A percentile compares a stretch with the other conserved stretches of the same genome.
Evolutionary conservation across 2,329 filamentous ascomycete species (phyloP).

Genomic region (Chrysoporthe austroafricana): DNA sequence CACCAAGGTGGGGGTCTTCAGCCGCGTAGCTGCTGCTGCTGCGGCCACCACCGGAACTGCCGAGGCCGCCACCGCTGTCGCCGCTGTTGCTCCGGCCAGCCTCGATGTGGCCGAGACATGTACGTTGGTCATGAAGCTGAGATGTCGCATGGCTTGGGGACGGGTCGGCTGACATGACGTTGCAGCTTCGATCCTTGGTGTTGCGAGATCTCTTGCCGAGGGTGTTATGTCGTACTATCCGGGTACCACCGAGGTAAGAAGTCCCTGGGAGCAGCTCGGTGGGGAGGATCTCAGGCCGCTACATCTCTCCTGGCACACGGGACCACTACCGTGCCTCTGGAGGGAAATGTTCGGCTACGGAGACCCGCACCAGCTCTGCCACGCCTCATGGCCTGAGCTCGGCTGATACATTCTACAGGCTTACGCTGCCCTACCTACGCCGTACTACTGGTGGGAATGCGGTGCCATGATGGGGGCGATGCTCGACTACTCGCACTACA

Average conservation of each 20-base stretch:
- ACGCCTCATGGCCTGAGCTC: not conserved
- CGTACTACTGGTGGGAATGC: conserved; percentile 72
- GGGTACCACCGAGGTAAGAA: conserved; percentile 51
- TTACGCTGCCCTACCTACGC: conserved; percentile 65
- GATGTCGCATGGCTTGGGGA: not conserved
- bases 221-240: conserved; percentile 68
- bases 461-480: conserved; percentile 70
- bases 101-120: conserved; percentile 44
- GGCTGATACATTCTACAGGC: conserved; percentile 40
- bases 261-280: not conserved
- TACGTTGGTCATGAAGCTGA: conserved; percentile 32
- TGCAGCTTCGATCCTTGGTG: conserved; percentile 64
- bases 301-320: not conserved
- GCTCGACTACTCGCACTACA: conserved; percentile 72
- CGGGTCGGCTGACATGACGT: conserved; percentile 27
- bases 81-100: conserved; percentile 34
- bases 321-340: not conserved
- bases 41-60: conserved; percentile 1
- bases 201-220: conserved; percentile 62
- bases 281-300: not conserved
- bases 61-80: conserved; percentile 30
- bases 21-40: not conserved
- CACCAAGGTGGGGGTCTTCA: not conserved
- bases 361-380: not conserved
- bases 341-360: not conserved